Conservation (phyloP, 2,329 filamentous ascomycete species). For the Aspergillus ruber region DNA sequence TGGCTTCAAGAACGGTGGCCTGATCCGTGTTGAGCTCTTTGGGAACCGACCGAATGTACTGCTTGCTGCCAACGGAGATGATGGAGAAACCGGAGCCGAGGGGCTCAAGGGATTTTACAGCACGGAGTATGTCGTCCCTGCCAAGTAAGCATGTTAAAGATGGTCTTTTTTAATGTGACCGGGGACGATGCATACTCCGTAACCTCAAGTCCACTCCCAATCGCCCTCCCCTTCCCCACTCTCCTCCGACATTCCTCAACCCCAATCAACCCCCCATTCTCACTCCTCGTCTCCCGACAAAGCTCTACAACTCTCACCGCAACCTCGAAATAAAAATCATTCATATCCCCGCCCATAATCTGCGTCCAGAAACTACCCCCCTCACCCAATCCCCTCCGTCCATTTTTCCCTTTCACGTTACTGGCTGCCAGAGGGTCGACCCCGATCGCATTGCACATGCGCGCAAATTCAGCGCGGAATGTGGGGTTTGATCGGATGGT, state of each 20-base stretch:
- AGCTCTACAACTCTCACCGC: conserved; percentile 94
- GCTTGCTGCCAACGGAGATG: conserved; percentile 72
- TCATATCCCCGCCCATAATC: conserved; percentile 81
- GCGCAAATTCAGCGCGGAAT: conserved; percentile 94
- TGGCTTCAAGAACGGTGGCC: conserved; percentile 82
- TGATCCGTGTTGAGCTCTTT: conserved; percentile 95
- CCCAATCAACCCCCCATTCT: conserved; percentile 89
- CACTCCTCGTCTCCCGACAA: conserved; percentile 74
- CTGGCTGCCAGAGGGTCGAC: conserved; percentile 83
- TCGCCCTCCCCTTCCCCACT: conserved; percentile 65
- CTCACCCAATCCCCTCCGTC: conserved; percentile 31
- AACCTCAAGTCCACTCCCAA: conserved; percentile 69
- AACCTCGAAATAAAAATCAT: conserved; percentile 98
- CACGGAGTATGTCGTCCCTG: conserved; percentile 81
- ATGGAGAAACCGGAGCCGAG: conserved; percentile 84
- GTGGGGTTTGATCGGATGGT: conserved; percentile 93
- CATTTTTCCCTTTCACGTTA: conserved; percentile 46
- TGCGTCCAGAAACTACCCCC: conserved; percentile 81
- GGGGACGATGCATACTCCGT: conserved; percentile 56
- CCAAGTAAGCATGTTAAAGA: background rate
- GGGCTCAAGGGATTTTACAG: conserved; percentile 78
- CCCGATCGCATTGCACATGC: conserved; percentile 96
- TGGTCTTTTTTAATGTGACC: background rate
- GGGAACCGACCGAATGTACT: conserved; percentile 86
- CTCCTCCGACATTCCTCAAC: conserved; percentile 72